Conservation (phyloP, 495 filamentous ascomycete species). For the Neurospora tetrasperma region DNA sequence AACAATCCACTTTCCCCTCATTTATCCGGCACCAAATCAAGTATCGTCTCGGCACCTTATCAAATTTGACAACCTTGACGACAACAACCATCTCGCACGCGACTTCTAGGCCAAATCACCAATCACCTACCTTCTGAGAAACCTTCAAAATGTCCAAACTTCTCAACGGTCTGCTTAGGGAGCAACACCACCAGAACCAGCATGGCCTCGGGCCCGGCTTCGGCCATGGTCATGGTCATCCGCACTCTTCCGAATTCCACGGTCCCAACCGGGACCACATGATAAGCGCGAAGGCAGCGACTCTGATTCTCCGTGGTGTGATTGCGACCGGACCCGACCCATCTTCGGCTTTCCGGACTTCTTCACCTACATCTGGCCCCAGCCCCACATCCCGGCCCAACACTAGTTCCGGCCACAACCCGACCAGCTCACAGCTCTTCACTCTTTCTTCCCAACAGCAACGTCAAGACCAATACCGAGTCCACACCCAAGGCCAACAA, state of each 20-base stretch:
- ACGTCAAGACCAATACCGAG: neutral
- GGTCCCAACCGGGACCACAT: conserved; percentile 9
- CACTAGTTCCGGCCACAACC: neutral
- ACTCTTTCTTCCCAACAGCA: neutral
- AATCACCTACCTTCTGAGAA: neutral
- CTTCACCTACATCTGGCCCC: conserved; percentile 11
- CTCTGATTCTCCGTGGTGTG: conserved; percentile 11
- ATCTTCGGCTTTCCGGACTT: conserved; percentile 15
- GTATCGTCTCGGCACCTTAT: neutral
- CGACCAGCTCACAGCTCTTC: neutral
- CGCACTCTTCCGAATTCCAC: neutral
- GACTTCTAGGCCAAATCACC: neutral
- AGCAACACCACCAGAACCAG: neutral
- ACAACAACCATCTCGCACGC: neutral
- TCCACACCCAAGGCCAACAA: neutral
- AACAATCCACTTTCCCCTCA: neutral
- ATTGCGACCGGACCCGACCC: conserved; percentile 4
- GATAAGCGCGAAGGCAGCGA: conserved; percentile 10
- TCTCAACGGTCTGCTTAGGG: neutral
- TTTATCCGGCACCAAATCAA: neutral
- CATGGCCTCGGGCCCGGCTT: neutral
- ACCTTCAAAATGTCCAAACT: neutral
- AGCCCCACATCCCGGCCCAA: conserved; percentile 19
- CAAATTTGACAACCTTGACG: neutral
- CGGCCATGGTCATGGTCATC: neutral